phyloP scores from a whole-genome alignment of 495 filamentous ascomycete species.

The Talaromyces trachyspermus region DNA sequence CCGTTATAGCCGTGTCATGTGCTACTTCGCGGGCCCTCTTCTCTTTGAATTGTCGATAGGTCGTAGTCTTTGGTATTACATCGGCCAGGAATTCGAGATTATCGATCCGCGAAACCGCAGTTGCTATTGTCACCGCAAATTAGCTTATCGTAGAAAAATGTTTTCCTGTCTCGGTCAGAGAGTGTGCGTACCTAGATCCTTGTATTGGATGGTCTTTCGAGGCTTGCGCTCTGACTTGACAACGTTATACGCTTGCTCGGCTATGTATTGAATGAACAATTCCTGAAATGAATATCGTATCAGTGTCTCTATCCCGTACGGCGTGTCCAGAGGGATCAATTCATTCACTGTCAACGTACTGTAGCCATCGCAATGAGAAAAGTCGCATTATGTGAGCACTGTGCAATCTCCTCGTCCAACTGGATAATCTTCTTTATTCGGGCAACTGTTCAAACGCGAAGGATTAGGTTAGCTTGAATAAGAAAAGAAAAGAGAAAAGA shows the following conservation, averaged over 20 bases:
- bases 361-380: constrained; percentile 90
- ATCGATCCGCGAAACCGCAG: constrained; percentile 79
- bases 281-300: constrained; percentile 51
- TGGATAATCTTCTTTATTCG: constrained; percentile 90
- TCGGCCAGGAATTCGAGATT: constrained; percentile 94
- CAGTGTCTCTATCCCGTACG: neutral
- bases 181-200: constrained; percentile 64
- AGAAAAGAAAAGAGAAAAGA: neutral
- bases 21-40: constrained; percentile 43
- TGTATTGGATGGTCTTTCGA: constrained; percentile 90
- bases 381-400: constrained; percentile 88
- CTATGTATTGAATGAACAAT: constrained; percentile 91
- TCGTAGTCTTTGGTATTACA: constrained; percentile 76
- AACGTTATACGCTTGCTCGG: constrained; percentile 77
- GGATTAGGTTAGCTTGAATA: neutral
- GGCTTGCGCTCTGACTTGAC: constrained; percentile 87
- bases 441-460: constrained; percentile 52
- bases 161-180: constrained; percentile 1
- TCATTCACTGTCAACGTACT: constrained; percentile 32
- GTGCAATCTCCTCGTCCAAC: constrained; percentile 73
- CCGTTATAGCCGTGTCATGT: constrained; percentile 35
- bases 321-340: neutral
- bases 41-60: constrained; percentile 72
- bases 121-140: constrained; percentile 43
- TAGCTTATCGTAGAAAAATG: too few relatives aligned